These are phyloP conservation scores for Erysimum pusillum DNA, from an alignment of 441 rosid species.

Conservation along the genomic window DNA sequence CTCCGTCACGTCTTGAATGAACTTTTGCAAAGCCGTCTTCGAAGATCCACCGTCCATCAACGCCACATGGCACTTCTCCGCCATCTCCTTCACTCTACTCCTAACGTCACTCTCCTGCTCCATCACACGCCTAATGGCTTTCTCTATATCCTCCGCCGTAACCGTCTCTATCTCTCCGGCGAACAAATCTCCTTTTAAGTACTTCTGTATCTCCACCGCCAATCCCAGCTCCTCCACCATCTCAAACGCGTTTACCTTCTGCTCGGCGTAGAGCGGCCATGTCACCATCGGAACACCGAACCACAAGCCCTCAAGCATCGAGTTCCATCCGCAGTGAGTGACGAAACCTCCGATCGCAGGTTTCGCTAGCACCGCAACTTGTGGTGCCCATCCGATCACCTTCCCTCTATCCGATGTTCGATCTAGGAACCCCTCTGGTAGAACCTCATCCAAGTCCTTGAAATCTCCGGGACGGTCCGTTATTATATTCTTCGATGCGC, in stretches of 20 bases:
- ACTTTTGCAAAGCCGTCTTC: constrained; percentile 32
- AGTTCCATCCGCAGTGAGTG: constrained; percentile 72
- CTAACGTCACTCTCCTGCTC: constrained; percentile 38
- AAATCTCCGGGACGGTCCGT: constrained; percentile 14
- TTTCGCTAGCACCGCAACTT: constrained; percentile 48
- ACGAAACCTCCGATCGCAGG: constrained; percentile 61
- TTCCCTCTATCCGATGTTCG: constrained; percentile 48
- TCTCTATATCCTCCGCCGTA: constrained; percentile 53
- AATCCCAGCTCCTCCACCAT: constrained; percentile 56
- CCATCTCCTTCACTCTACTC: constrained; percentile 49
- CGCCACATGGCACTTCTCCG: constrained; percentile 43
- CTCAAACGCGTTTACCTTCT: constrained; percentile 58
- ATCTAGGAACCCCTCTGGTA: constrained; percentile 56
- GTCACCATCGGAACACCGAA: constrained; percentile 58
- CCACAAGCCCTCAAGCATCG: constrained; percentile 59
- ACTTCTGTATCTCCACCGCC: constrained; percentile 53
- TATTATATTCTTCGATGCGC: constrained; percentile 19
- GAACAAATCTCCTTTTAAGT: constrained; percentile 32
- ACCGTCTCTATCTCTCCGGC: constrained; percentile 18
- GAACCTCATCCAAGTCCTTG: constrained; percentile 21
- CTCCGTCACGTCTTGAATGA: constrained; percentile 22
- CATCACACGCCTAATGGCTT: constrained; percentile 52
- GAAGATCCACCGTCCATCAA: constrained; percentile 52
- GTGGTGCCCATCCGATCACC: constrained; percentile 68
- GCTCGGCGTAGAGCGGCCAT: constrained; percentile 64